Percentiles rank a stretch among this genome's conserved stretches.
phyloP scores from a whole-genome alignment of 2,329 filamentous ascomycete species.

The Botrytis galanthina region DNA sequence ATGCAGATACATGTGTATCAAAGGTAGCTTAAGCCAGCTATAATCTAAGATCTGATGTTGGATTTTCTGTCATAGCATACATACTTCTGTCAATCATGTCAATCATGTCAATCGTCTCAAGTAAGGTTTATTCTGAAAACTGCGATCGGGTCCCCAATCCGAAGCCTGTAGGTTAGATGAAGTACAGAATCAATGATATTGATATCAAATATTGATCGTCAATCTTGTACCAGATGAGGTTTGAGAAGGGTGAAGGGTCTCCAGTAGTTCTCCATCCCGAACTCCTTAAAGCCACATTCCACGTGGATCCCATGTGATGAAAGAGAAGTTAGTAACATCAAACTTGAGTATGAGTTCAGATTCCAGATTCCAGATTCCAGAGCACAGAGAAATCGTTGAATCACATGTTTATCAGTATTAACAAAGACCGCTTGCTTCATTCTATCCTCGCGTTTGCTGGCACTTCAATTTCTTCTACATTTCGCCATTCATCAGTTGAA shows the following conservation, averaged over 20 bases:
- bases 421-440: background rate
- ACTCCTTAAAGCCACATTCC: background rate
- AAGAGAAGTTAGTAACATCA: background rate
- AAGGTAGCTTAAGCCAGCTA: background rate
- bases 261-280: background rate
- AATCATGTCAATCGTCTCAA: background rate
- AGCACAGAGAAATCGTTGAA: background rate
- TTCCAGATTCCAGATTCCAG: background rate
- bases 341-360: background rate
- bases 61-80: background rate
- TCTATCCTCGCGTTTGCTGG: background rate
- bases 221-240: background rate
- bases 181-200: background rate
- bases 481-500: background rate
- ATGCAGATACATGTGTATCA: background rate
- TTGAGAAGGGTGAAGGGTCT: background rate
- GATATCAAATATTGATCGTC: background rate
- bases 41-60: background rate
- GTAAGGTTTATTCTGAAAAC: background rate
- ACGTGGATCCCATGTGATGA: slow-evolving; percentile 10
- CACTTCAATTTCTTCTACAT: background rate
- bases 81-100: background rate
- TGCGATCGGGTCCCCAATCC: background rate
- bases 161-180: background rate
- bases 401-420: background rate